A percentile compares a stretch with the other conserved stretches of the same genome.
Evolutionary conservation across 192 early-diverging fungal species (phyloP).

Genomic region (Funneliformis geosporum): DNA sequence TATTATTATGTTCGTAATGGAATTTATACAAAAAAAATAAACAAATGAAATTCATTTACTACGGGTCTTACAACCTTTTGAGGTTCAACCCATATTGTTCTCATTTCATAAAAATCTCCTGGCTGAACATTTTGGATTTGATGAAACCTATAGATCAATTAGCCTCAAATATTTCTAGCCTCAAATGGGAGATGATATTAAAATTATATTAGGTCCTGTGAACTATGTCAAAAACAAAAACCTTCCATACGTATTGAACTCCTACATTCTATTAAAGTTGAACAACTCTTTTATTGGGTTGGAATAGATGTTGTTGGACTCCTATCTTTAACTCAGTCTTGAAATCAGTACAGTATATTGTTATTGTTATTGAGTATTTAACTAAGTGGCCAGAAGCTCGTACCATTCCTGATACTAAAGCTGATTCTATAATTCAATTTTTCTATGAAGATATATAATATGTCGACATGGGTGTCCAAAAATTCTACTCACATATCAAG

Average conservation of each 20-base stretch:
- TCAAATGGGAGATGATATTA: not conserved
- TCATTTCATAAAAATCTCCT: too few relatives aligned
- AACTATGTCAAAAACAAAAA: not conserved
- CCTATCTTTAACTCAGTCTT: not conserved
- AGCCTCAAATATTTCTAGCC: not conserved
- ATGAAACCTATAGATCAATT: too few relatives aligned
- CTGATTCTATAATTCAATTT: not conserved
- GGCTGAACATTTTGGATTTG: too few relatives aligned
- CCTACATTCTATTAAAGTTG: not conserved
- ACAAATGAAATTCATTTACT: too few relatives aligned
- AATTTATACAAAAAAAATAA: too few relatives aligned
- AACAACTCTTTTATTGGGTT: not conserved
- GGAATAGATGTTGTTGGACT: conserved; percentile 15
- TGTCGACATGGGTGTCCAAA: not conserved
- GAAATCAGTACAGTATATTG: not conserved
- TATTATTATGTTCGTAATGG: too few relatives aligned
- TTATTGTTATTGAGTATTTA: too few relatives aligned
- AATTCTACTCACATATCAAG: not conserved
- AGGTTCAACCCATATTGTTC: too few relatives aligned
- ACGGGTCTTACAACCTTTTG: too few relatives aligned
- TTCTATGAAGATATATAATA: conserved; percentile 24
- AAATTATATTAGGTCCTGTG: not conserved
- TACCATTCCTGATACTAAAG: not conserved
- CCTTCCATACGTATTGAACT: not conserved
- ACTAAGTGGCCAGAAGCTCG: conserved; percentile 9